Base-by-base conservation (phyloP, 768 basidiomycete genomes). In the Candolleomyces eurysporus region DNA sequence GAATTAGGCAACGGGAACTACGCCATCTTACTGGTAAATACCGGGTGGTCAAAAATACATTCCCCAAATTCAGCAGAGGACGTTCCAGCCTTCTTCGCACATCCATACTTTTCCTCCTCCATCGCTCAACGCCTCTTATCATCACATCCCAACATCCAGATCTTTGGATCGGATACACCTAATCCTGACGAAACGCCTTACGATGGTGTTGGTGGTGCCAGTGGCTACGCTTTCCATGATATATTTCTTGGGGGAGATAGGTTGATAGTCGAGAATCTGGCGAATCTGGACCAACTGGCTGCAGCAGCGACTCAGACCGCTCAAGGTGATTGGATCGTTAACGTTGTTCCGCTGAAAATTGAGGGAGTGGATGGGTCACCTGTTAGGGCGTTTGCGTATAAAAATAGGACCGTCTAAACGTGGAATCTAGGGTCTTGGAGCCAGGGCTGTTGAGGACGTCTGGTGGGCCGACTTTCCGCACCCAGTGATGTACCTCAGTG, bases 211-310 rank as follows among this genome's bases (percentile, higher is more conserved):
- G 75, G 68, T 17, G 75, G 75, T 14, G 63, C 63, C 60, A 72
- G 73, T 21, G 77, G 76, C 48, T 87, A 82, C 69, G 79, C 72
- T 13, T 83, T 84, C 57, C 91, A 92, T 65, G 76, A 85, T 31
- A 73, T 73, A 0, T 71, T 91, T 8, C 77, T 92, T n/a, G 84
- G 85, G 21, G 74, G 71, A 17, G 88, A 84, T 0, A 82, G 84
- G 1, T 67, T 89, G 6, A 89, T 92, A 60, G 88, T 82, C 32
- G 90, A 92, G 75, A 92, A 92, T 64, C 60, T 92, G 67, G 82
- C 74, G 10, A 83, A 84, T 56, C 65, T 91, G 58, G 80, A 79
- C 32, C 63, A 63, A 51, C 67, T 90, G 60, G 69, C 22, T 26
- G 19, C 16, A 4, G 40, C 40, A 13, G 54, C 26, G 13, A 22